Conservation (phyloP, 768 basidiomycete genomes). For the Russula compacta region DNA sequence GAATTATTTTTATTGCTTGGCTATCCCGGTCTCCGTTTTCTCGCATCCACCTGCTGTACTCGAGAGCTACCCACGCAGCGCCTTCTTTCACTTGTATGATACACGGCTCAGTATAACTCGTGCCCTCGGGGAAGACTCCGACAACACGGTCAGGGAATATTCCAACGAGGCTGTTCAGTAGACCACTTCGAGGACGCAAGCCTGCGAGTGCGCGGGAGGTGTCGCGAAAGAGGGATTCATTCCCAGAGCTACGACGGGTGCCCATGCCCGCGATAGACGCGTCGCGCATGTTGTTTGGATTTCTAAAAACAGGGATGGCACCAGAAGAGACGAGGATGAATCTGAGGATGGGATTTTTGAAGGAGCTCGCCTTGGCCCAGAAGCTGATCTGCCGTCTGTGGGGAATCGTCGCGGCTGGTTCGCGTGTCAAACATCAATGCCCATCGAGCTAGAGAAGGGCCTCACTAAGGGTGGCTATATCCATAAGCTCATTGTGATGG, state of each 20-base stretch:
- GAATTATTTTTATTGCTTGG: conserved; percentile 44
- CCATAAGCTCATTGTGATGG: conserved; percentile 52
- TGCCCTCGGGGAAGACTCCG: conserved; percentile 90
- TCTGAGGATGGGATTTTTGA: conserved; percentile 62
- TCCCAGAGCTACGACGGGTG: not conserved
- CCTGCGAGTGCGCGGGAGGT: conserved; percentile 77
- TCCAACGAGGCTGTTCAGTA: conserved; percentile 1
- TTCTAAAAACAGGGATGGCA: conserved; percentile 93
- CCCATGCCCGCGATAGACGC: not conserved
- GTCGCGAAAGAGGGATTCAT: conserved; percentile 59
- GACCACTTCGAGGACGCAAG: conserved; percentile 36
- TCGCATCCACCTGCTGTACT: conserved; percentile 73
- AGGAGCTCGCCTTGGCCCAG: conserved; percentile 87
- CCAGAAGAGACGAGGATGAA: conserved; percentile 78
- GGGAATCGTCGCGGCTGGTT: conserved; percentile 69
- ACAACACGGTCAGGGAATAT: conserved; percentile 38
- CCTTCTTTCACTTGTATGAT: conserved; percentile 93
- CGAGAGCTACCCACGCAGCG: conserved; percentile 91
- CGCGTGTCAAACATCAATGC: not conserved
- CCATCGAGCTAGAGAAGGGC: not conserved
- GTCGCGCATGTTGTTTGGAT: conserved; percentile 78
- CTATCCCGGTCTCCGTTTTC: conserved; percentile 39
- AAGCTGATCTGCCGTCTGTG: conserved; percentile 74
- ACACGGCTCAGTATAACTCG: conserved; percentile 88
- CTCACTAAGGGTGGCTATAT: conserved; percentile 40